Percentiles rank a stretch among this genome's conserved stretches.
phyloP scores from a whole-genome alignment of 768 basidiomycete genomes.

The Leccinum boreale region DNA sequence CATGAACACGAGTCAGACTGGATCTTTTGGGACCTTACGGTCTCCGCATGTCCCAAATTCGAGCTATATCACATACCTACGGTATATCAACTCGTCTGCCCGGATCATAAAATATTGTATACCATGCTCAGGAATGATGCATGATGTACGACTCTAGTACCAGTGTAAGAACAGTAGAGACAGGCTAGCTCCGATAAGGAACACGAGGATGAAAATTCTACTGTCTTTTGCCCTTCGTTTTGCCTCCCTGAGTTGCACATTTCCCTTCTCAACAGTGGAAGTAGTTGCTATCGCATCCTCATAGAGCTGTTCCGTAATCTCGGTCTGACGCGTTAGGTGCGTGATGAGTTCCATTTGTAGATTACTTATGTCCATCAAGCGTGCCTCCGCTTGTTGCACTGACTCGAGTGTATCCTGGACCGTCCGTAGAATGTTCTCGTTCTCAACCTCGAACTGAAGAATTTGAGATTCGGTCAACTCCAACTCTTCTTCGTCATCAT shows the following conservation, averaged over 20 bases:
- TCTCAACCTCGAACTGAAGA: constrained; percentile 90
- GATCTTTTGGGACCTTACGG: background rate
- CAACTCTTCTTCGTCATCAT: constrained; percentile 74
- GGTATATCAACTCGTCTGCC: background rate
- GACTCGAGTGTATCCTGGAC: constrained; percentile 86
- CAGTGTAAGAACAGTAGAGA: constrained; percentile 92
- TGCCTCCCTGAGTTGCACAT: constrained; percentile 86
- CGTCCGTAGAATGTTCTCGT: constrained; percentile 76
- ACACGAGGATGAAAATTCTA: constrained; percentile 85
- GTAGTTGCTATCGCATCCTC: constrained; percentile 92
- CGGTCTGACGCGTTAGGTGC: constrained; percentile 86
- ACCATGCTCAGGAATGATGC: constrained; percentile 1
- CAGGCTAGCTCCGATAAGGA: constrained; percentile 88
- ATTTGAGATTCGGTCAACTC: constrained; percentile 87
- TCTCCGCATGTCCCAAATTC: background rate
- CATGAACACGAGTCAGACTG: background rate
- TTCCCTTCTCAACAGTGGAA: constrained; percentile 84
- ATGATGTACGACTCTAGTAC: constrained; percentile 51
- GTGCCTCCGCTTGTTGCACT: constrained; percentile 89
- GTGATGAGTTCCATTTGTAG: constrained; percentile 89
- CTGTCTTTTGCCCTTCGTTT: constrained; percentile 82
- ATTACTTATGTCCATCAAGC: constrained; percentile 88
- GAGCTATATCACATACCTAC: background rate
- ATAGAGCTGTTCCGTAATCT: constrained; percentile 89
- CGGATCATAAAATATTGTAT: constrained; percentile 5